These are phyloP conservation scores for Colletotrichum sublineola DNA, from an alignment of 2,329 filamentous ascomycete genomes.

Conservation along the genomic window DNA sequence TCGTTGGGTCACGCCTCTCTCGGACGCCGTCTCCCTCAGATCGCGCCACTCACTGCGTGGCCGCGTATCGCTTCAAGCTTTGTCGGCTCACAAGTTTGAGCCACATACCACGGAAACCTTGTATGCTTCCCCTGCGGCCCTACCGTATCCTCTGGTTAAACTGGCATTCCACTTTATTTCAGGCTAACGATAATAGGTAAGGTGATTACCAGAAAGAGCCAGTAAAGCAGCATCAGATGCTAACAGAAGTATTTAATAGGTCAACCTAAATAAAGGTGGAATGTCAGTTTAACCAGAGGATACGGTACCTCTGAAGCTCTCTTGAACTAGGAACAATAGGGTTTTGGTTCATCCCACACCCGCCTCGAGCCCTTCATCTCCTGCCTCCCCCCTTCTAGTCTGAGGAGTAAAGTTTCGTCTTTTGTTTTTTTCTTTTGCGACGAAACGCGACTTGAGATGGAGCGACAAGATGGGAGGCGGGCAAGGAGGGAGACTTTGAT, in stretches of 20 bases:
- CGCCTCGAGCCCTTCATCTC: not conserved
- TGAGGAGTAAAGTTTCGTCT: not conserved
- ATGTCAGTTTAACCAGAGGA: no score
- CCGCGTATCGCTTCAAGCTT: not conserved
- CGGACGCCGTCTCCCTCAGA: not conserved
- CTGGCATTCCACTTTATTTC: no score
- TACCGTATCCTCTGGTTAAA: no score
- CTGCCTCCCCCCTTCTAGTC: no score
- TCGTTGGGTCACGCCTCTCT: not conserved
- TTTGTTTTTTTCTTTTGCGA: not conserved
- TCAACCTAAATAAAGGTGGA: no score
- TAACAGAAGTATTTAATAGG: no score
- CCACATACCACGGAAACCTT: conserved; percentile 4
- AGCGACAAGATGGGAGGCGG: conserved; percentile 9
- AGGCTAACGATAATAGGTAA: no score
- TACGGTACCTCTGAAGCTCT: not conserved
- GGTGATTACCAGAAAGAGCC: no score
- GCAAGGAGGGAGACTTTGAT: conserved; percentile 6
- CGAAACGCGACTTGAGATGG: conserved; percentile 11
- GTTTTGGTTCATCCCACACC: conserved; percentile 40
- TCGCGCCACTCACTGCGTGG: not conserved
- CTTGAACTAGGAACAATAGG: not conserved
- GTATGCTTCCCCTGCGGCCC: not conserved
- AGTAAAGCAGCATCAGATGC: no score
- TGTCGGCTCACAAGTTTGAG: not conserved